phyloP scores from a whole-genome alignment of 2,329 filamentous ascomycete species.

The Beauveria rudraprayagi region DNA sequence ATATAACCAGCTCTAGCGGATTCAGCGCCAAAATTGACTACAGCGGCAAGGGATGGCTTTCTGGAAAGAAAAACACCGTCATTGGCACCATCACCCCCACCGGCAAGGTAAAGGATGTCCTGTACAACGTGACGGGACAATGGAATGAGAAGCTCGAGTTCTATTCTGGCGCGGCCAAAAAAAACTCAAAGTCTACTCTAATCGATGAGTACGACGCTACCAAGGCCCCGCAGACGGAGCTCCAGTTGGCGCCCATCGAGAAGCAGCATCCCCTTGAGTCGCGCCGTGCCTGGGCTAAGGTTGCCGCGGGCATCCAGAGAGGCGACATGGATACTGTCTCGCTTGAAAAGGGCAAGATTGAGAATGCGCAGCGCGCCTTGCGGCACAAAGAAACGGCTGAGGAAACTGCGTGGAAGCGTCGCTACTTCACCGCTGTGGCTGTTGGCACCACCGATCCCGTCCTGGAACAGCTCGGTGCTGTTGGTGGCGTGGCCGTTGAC shows the following conservation, averaged over 20 bases:
- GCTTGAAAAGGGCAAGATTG: conserved; percentile 77
- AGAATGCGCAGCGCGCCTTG: conserved; percentile 72
- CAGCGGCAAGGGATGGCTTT: conserved; percentile 87
- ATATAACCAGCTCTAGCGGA: conserved; percentile 79
- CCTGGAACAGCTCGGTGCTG: conserved; percentile 36
- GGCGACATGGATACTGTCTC: conserved; percentile 79
- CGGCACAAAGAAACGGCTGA: conserved; percentile 69
- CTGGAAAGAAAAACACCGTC: conserved; percentile 91
- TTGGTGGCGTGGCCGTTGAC: conserved; percentile 38
- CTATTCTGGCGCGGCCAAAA: conserved; percentile 53
- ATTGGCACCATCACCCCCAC: conserved; percentile 65
- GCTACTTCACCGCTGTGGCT: conserved; percentile 62
- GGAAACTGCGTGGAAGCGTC: conserved; percentile 68
- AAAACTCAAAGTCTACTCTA: conserved; percentile 39
- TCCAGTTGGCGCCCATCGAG: conserved; percentile 64
- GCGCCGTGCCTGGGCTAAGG: conserved; percentile 78
- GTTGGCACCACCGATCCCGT: conserved; percentile 31
- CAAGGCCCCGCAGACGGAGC: conserved; percentile 51
- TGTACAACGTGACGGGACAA: conserved; percentile 79
- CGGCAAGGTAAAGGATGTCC: conserved; percentile 61
- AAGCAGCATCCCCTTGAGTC: conserved; percentile 83
- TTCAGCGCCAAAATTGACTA: conserved; percentile 90
- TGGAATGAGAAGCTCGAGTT: conserved; percentile 83
- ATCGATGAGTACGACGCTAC: conserved; percentile 56
- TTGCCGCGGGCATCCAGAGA: conserved; percentile 69